Conservation (phyloP, 768 basidiomycete genomes). For the Mycena venus region DNA sequence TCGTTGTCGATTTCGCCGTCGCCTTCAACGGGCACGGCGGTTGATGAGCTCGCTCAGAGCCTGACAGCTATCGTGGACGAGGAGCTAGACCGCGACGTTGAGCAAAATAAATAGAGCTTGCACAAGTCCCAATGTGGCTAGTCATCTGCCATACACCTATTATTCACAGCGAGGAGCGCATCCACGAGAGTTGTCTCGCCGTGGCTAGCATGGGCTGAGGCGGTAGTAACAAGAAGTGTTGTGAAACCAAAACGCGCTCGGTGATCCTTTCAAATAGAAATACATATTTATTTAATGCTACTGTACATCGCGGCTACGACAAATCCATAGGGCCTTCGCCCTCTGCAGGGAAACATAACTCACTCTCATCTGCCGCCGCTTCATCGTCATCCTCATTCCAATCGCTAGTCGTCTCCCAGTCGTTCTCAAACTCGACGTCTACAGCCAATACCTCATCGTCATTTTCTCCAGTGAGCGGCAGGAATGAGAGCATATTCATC, state of each 20-base stretch:
- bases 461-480: conserved; percentile 67
- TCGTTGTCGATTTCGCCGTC: too few species aligned
- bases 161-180: conserved; percentile 94
- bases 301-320: conserved; percentile 37
- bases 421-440: conserved; percentile 91
- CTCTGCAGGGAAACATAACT: conserved; percentile 73
- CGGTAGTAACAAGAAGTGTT: conserved; percentile 57
- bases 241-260: conserved; percentile 1
- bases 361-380: conserved; percentile 77
- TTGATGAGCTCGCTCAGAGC: too few species aligned
- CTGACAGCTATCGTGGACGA: too few species aligned
- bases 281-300: not conserved
- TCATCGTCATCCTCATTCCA: conserved; percentile 94
- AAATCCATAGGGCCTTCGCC: conserved; percentile 60
- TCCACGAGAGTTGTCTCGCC: conserved; percentile 98
- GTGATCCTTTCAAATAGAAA: too few species aligned
- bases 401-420: conserved; percentile 91
- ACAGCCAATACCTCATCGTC: conserved; percentile 72
- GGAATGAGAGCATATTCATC: conserved; percentile 69
- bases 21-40: too few species aligned
- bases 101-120: too few species aligned
- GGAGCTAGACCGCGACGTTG: too few species aligned
- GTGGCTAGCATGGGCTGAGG: conserved; percentile 93
- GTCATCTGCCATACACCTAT: too few species aligned
- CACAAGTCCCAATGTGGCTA: too few species aligned